Evolutionary conservation across 805 yeast species (phyloP), one percentile per base, ranked within the genome.

Genomic region (Saccharomycopsis vini): DNA sequence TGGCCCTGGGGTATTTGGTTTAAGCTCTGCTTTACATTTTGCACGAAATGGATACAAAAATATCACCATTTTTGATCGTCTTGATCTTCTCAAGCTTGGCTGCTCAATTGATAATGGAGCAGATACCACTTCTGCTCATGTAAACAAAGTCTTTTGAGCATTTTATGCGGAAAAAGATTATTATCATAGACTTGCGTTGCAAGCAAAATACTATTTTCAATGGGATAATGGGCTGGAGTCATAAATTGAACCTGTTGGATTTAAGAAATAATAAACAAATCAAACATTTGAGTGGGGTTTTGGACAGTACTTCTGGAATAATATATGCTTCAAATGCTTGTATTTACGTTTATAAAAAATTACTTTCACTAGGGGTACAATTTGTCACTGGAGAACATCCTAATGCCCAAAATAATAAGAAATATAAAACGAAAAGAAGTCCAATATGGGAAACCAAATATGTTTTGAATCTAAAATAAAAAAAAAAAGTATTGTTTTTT

Each of bases 1-100:
- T 9, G 79, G 79, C 16, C 67, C 74, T 5, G 79, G 79, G 32
- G 74, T 68, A 7, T 72, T 71, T 54, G 79, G 79, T 1, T 57
- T 73, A 16, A 68, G 76, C 19, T 62, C 68, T 3, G 74, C 75
- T 3, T 59, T 62, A n/a, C 63, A 69, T 34, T 58, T 73, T 18
- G 58, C 62, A 1, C 48, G 60, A 37, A 52, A 53, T 9, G 71
- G 71, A 0, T 66, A 63, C 48, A 51, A 33, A 2, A 51, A 66
- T 39, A 56, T 68, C 44, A 60, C 66, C 2, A 60, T 68, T 2
- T 61, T 60, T 40, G 73, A 68, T 43, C 58, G 61, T 50, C 46
- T 61, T 26, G 65, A 64, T 42, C 54, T 58, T 39, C 46, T 52
- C 21, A 33, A 39, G 10, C 54, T 55, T 44, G 49, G 51, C 24